Base-by-base conservation (phyloP, 495 filamentous ascomycete species). In the Parathielavia appendiculata region DNA sequence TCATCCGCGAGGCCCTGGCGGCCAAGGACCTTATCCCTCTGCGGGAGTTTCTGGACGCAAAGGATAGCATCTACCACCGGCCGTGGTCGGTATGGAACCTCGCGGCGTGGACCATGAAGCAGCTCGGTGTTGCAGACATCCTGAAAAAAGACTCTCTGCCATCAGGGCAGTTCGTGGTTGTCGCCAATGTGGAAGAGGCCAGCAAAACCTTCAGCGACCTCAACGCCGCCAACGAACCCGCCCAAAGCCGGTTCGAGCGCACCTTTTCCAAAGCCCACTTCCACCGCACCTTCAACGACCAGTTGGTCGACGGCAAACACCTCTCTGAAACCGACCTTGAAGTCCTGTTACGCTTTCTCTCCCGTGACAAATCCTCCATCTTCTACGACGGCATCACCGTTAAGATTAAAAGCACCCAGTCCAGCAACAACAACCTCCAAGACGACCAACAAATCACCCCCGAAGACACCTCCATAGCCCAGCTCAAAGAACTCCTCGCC, bases 401-500 rank as follows among this genome's bases (percentile, higher is more conserved):
- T 65, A 92, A 88, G 69, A 88, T 98, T 71, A 83, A 79, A 61
- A 5, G 43, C 22, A 46, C 22, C 10, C 7, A 17, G 10, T 19
- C 35, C 35, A 38, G 4, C 35, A 38, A 3, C 35, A 38, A 10
- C 35, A 10, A 10, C 35, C 35, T 2, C 9, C 9, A 10, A 38
- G 35, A 38, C 9, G 26, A 79, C 19, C 69, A 75, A 7, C 39
- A 30, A 4, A 86, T 96, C 47, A 87, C 87, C 4, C 69, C 81
- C 26, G 82, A 92, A 62, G 95, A 98, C 71, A 79, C 75, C 8
- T 87, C 89, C 0, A 88, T 97, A 56, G 90, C 90, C 2, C 85
- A 83, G 34, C 80, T 95, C 35, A 90, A 86, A 63, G 77, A 83
- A 5, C 74, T 91, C 17, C 82, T 87, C 34, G 72, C 75, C 35